A percentile compares a stretch with the other conserved stretches of the same genome.
Conservation (phyloP, 345 rosid genomes). For the Alliaria petiolata region DNA sequence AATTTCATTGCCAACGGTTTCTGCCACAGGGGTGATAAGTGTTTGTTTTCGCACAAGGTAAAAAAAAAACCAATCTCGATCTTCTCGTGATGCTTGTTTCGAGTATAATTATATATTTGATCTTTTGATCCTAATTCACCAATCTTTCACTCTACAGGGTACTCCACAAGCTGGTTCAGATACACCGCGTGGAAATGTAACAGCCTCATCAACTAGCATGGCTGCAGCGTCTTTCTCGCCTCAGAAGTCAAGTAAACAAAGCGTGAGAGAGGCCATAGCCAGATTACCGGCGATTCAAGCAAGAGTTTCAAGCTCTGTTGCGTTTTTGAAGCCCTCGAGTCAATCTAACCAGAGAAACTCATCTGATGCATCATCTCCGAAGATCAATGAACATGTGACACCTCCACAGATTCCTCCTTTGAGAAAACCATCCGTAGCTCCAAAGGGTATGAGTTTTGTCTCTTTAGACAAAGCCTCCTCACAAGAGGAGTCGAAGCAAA, state of each 20-base stretch:
- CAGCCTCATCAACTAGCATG: conserved; percentile 14
- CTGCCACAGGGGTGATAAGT: conserved; percentile 70
- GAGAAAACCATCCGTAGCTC: conserved; percentile 22
- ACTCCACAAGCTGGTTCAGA: conserved; percentile 24
- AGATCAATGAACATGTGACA: conserved; percentile 19
- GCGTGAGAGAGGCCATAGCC: conserved; percentile 27
- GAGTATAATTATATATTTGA: background rate
- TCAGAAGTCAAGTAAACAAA: conserved; percentile 22
- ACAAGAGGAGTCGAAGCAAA: conserved; percentile 11
- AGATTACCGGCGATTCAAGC: conserved; percentile 20
- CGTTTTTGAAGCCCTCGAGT: conserved; percentile 17
- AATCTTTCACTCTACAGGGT: conserved; percentile 14
- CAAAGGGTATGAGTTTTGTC: conserved; percentile 44
- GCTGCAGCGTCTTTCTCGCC: conserved; percentile 12
- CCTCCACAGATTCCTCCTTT: conserved; percentile 23
- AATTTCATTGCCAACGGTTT: conserved; percentile 49
- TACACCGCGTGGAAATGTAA: conserved; percentile 4
- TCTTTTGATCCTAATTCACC: background rate
- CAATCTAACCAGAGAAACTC: conserved; percentile 14
- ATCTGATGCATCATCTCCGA: conserved; percentile 21
- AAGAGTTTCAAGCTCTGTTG: conserved; percentile 20
- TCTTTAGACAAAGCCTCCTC: conserved; percentile 51
- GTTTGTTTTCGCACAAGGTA: conserved; percentile 93
- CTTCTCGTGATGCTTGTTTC: background rate
- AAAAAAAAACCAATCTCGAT: conserved; percentile 9